Percentiles rank a stretch among this genome's conserved stretches.
phyloP scores from a whole-genome alignment of 176 grass and related monocot genomes.

The Oryza australiensis region DNA sequence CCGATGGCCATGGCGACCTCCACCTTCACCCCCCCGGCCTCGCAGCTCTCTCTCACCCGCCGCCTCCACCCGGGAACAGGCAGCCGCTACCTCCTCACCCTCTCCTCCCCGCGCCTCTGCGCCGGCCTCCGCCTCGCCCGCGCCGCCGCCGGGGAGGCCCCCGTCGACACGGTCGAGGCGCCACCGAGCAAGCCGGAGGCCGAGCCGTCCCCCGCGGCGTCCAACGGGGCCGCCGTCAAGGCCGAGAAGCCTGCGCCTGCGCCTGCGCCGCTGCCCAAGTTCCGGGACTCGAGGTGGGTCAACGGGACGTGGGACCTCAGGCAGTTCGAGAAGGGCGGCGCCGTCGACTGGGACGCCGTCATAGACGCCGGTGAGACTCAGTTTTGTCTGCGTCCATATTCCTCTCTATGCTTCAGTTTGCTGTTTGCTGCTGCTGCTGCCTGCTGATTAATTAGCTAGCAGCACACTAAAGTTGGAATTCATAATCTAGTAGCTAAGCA shows the following conservation, averaged over 20 bases:
- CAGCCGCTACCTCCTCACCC: not conserved
- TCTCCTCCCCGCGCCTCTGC: conserved; percentile 37
- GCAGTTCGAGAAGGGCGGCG: conserved; percentile 65
- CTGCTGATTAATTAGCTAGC: not conserved
- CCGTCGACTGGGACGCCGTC: conserved; percentile 86
- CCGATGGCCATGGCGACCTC: conserved; percentile 66
- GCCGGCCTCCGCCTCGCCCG: conserved; percentile 16
- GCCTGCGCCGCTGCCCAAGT: conserved; percentile 28
- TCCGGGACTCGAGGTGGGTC: conserved; percentile 77
- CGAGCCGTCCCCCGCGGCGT: conserved; percentile 29
- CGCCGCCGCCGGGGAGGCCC: conserved; percentile 38
- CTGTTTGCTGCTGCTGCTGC: not conserved
- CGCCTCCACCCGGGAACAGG: not conserved
- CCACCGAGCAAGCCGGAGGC: conserved; percentile 20
- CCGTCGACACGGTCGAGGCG: conserved; percentile 28
- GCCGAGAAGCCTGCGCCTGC: not conserved
- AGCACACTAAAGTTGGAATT: not conserved
- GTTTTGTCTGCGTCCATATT: not conserved
- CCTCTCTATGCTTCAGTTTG: not conserved
- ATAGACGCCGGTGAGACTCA: conserved; percentile 74
- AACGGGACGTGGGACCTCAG: conserved; percentile 86
- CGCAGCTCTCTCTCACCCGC: conserved; percentile 12
- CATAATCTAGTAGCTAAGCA: not conserved
- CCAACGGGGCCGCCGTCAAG: conserved; percentile 43
- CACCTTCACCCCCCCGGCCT: conserved; percentile 43